Base-by-base conservation (phyloP, 768 basidiomycete species). In the Amyloporia xantha region DNA sequence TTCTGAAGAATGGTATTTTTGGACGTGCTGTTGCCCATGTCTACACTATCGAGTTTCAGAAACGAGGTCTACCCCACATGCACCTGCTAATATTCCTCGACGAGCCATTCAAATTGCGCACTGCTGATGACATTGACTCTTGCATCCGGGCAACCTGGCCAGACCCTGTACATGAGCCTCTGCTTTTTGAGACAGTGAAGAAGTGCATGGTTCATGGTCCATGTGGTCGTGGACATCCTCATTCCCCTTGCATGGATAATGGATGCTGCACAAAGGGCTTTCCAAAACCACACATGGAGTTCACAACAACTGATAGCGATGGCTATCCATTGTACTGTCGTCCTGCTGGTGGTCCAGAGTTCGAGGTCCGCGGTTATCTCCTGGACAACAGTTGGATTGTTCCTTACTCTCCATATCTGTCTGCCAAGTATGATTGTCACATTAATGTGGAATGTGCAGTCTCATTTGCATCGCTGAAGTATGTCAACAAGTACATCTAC, bases 41-140 rank as follows among this genome's bases (percentile, higher is more conserved):
- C 0, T 76, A 77, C 49, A 71, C 69, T 7, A 77, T 79, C 44
- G 75, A 83, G 51, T 81, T 79, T 54, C 79, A 81, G 56, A 81
- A 81, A 50, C 59, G 72, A 0, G 75, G 76, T 0, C 69, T 82
- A 0, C 78, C 78, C 20, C 77, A 81, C 52, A 71, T 73, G 55
- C 80, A 82, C 56, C 52, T 73, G 9, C 55, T 81, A 1, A 60
- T 81, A 36, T 72, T 74, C 50, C 57, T 81, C 1, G 27, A 63
- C 0, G 39, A 64, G 0, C 44, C 43, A 0, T 33, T 59, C 48
- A 73, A 72, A 47, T 58, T 78, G 1, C 24, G 20, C 0, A 65
- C 60, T 11, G 59, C 71, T 4, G 61, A 58, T 7, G 62, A 67
- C n/a, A 59, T 81, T 7, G 70, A 79, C 53, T 49, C 55, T 15